These are phyloP conservation scores for Hymenoscyphus fructigenus DNA, from an alignment of 2,329 filamentous ascomycete genomes.

Conservation along the genomic window DNA sequence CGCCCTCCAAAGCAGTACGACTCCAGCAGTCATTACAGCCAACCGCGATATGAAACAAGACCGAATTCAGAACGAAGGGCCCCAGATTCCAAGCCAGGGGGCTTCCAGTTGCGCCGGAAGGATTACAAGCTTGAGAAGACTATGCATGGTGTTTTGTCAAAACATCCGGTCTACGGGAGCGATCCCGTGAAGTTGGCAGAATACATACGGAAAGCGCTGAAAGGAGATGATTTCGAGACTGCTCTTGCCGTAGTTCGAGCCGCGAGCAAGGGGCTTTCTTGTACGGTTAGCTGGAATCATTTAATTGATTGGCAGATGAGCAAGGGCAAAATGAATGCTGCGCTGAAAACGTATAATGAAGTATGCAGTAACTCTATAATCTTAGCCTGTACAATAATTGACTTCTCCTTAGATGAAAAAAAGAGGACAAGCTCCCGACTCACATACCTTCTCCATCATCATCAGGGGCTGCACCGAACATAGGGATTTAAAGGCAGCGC, in stretches of 20 bases:
- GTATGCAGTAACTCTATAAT: constrained; percentile 44
- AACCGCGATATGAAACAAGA: not conserved
- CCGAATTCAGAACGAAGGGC: not conserved
- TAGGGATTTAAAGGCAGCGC: constrained; percentile 55
- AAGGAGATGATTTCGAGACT: constrained; percentile 59
- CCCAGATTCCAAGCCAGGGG: not conserved
- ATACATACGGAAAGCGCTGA: constrained; percentile 62
- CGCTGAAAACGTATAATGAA: constrained; percentile 86
- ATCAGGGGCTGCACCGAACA: constrained; percentile 71
- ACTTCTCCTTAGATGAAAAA: constrained; percentile 79
- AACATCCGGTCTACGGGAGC: constrained; percentile 31
- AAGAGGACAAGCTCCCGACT: constrained; percentile 74
- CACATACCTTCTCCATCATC: constrained; percentile 80
- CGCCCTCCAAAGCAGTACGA: not conserved
- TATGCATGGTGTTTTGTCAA: constrained; percentile 13
- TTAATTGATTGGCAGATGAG: constrained; percentile 71
- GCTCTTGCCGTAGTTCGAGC: constrained; percentile 67
- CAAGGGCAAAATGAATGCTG: constrained; percentile 58
- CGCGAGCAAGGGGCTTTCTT: constrained; percentile 64
- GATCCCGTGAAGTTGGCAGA: constrained; percentile 74
- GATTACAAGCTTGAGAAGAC: constrained; percentile 9
- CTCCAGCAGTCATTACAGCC: not conserved
- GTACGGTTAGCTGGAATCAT: constrained; percentile 84
- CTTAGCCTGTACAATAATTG: constrained; percentile 15
- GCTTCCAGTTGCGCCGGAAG: constrained; percentile 7